These are phyloP conservation scores for Bipolaris oryzae DNA, from an alignment of 2,329 filamentous ascomycete genomes.

Conservation along the genomic window DNA sequence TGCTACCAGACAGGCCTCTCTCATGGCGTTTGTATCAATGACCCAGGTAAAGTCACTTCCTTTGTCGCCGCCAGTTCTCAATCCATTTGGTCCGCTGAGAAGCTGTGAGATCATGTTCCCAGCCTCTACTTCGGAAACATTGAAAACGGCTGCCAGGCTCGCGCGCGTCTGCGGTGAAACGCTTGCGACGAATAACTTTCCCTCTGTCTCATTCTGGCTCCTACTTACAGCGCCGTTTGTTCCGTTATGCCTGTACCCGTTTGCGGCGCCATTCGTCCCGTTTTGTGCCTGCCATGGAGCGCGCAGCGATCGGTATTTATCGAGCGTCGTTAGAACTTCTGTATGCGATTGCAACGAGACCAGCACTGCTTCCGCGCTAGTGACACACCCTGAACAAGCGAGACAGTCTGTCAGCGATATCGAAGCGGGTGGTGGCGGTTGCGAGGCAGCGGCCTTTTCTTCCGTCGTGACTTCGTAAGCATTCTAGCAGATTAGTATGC, in stretches of 20 bases:
- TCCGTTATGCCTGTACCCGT: neutral
- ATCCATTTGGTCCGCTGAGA: constrained; percentile 70
- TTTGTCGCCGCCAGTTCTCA: constrained; percentile 72
- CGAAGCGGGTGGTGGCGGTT: constrained; percentile 75
- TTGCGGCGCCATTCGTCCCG: constrained; percentile 28
- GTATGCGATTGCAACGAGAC: constrained; percentile 92
- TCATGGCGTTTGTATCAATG: constrained; percentile 83
- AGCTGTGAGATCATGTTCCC: constrained; percentile 84
- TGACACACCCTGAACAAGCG: constrained; percentile 96
- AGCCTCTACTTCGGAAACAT: constrained; percentile 73
- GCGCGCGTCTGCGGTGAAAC: constrained; percentile 91
- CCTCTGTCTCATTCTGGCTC: constrained; percentile 47
- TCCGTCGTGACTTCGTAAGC: constrained; percentile 91
- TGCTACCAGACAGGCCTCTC: constrained; percentile 79
- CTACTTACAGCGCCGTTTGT: constrained; percentile 13
- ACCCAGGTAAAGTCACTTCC: constrained; percentile 86
- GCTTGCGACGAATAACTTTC: constrained; percentile 86
- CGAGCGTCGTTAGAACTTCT: constrained; percentile 84
- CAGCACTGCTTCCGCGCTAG: constrained; percentile 95
- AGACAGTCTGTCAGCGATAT: constrained; percentile 98
- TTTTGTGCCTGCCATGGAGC: constrained; percentile 41
- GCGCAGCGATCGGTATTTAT: constrained; percentile 60
- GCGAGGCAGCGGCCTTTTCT: constrained; percentile 66
- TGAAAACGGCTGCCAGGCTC: constrained; percentile 83
- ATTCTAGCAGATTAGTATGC: constrained; percentile 53